Evolutionary conservation across 2,329 filamentous ascomycete genomes (phyloP), one percentile per base, ranked within the genome.

Genomic region (Cordyceps cateniannulata): DNA sequence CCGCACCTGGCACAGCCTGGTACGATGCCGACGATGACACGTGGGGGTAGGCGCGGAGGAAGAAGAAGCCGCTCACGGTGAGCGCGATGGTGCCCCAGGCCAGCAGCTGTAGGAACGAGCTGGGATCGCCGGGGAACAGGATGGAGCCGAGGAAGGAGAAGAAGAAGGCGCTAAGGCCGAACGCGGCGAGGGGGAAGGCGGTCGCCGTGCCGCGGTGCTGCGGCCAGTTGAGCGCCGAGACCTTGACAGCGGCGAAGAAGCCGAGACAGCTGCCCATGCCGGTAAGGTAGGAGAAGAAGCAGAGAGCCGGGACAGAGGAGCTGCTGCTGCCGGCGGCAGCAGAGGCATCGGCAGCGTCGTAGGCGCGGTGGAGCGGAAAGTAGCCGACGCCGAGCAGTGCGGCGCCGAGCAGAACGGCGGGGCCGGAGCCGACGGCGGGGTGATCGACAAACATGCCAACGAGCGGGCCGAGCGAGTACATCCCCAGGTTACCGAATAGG

Each of bases 131-230:
- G 2, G 91, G 90, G 70, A 96, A 93, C 45, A 91, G 77, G 51
- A 96, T 70, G 20, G 85, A 85, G 24, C 91, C 90, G 38, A 96
- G 75, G 2, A 87, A 81, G 0, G 95, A 93, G 76, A 97, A 99
- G 78, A 98, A 96, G 76, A 99, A 95, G 59, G 95, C 95, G 71
- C 93, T 97, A 61, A 99, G 77, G 3, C 95, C 95, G 70, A 98
- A 98, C 3, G 91, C 93, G 61, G 95, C 91, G 60, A 98, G 76
- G 6, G 95, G 93, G 68, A 98, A 95, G 1, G 93, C 93, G 6
- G 95, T 98, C 6, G 95, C 95, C 3, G 93, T 96, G 60, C 95
- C 95, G 65, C 95, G 85, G 71, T 96, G 89, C 62, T 88, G 84
- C 14, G 93, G 93, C 85, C 93, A 97, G 75, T 97, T 97, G 65